Base-by-base conservation (phyloP, 495 filamentous ascomycete species). In the Parachaetomium inaequale region DNA sequence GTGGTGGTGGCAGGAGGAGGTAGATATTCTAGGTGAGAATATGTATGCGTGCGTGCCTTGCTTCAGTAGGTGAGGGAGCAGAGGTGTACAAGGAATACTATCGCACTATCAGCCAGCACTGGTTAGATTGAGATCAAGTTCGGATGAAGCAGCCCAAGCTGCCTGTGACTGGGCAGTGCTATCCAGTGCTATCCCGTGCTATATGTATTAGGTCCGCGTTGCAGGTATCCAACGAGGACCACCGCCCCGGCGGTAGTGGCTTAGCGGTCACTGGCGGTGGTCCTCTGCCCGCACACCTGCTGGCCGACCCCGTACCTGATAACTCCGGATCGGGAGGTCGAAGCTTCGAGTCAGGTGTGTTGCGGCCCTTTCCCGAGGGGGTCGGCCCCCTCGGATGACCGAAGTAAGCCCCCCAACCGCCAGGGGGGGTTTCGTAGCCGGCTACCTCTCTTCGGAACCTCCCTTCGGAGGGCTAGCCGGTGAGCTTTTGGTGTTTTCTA, bases 1-100 rank as follows among this genome's bases (percentile, higher is more conserved):
- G 80, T 34, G 81, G 84, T 21, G 68, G 74, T 7, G 61, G 64
- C 21, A 64, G 77, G 43, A 73, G 77, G 65, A 75, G 76, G 59
- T 68, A 66, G 28, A 51, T 23, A 8, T 7, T 0, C 7, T 38
- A n/a, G 6, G 0, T 26, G n/a, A 8, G n/a, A 5, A 36, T 4
- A 17, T 50, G 14, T 17, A 28, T 50, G 23, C 45, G 5, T 25
- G 25, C 12, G 15, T 29, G 2, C 26, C 21, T 3, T 17, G 36
- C 12, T 40, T 40, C 14, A 17, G 36, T 17, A n/a, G 36, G 36
- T 40, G 12, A 15, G 6, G 17, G 17, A 15, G 8, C 12, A 40
- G 3, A 15, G 36, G 10, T 12, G 10, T 36, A 17, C 36, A n/a
- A n/a, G 14, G 12, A 10, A 12, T 40, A 10, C 17, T 12, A 15